Percentiles rank a stretch among this genome's conserved stretches.
Conservation (phyloP, 768 basidiomycete genomes). For the Tricholoma bakamatsutake region DNA sequence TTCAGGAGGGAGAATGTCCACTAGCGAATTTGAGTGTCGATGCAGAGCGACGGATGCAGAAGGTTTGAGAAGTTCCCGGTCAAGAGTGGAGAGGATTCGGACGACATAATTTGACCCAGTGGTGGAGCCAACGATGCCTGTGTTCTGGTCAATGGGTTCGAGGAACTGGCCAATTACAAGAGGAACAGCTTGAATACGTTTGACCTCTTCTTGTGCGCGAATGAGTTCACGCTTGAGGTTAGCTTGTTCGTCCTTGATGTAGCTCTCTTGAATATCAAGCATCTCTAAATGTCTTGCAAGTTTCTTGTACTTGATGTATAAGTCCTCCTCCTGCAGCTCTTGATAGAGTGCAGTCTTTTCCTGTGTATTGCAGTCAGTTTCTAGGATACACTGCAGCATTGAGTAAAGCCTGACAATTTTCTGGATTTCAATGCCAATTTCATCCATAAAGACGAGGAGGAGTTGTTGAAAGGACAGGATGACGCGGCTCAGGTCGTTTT, state of each 20-base stretch:
- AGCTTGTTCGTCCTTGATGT: conserved; percentile 98
- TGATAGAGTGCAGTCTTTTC: conserved; percentile 87
- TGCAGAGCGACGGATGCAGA: conserved; percentile 98
- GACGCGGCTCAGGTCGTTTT: conserved; percentile 34
- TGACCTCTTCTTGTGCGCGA: conserved; percentile 98
- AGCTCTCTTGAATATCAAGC: conserved; percentile 90
- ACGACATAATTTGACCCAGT: conserved; percentile 99
- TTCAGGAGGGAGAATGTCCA: conserved; percentile 97
- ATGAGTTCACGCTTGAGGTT: conserved; percentile 97
- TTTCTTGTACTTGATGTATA: conserved; percentile 97
- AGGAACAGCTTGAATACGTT: conserved; percentile 97
- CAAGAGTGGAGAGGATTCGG: conserved; percentile 92
- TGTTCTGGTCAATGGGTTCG: conserved; percentile 96
- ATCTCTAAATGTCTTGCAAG: conserved; percentile 93
- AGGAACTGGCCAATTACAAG: conserved; percentile 99
- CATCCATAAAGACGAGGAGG: conserved; percentile 59
- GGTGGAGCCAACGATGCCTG: conserved; percentile 95
- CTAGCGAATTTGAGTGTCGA: conserved; percentile 96
- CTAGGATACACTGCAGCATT: conserved; percentile 1
- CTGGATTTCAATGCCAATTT: conserved; percentile 81
- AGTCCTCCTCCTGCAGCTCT: conserved; percentile 86
- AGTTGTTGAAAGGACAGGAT: conserved; percentile 24
- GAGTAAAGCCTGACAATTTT: conserved; percentile 50
- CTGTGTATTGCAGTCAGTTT: conserved; percentile 31
- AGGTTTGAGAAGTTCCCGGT: conserved; percentile 95